Conservation (phyloP, 139 green algal genomes). For the Tetraselmis chui region DNA sequence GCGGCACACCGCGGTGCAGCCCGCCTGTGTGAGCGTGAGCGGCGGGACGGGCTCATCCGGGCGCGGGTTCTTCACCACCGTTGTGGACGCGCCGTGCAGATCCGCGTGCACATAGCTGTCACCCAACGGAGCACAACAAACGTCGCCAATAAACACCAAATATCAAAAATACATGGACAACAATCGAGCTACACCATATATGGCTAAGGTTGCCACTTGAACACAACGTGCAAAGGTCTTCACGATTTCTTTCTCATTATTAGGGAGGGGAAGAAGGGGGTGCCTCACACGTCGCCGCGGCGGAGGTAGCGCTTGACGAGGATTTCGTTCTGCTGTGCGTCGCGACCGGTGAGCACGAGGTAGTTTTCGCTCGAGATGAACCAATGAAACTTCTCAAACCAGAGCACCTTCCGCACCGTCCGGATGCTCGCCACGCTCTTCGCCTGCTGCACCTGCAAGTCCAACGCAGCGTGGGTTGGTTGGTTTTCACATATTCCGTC, state of each 20-base stretch:
- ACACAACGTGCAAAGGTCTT: too few relatives aligned
- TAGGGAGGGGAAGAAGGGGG: too few relatives aligned
- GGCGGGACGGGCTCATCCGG: conserved; percentile 41
- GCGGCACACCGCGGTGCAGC: conserved; percentile 77
- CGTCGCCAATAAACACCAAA: too few relatives aligned
- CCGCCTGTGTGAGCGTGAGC: conserved; percentile 59
- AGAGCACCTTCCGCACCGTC: conserved; percentile 74
- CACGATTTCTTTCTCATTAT: too few relatives aligned
- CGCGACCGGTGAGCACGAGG: conserved; percentile 79
- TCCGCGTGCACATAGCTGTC: conserved; percentile 92
- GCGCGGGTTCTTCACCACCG: conserved; percentile 65
- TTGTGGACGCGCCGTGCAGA: conserved; percentile 85
- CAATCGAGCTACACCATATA: too few relatives aligned
- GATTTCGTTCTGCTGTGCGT: conserved; percentile 95
- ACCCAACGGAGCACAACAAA: too few relatives aligned
- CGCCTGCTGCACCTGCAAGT: too few relatives aligned
- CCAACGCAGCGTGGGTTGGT: too few relatives aligned
- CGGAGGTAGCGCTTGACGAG: conserved; percentile 78
- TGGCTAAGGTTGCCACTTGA: too few relatives aligned
- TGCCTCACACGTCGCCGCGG: background rate
- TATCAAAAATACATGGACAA: too few relatives aligned
- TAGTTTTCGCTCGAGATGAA: conserved; percentile 87
- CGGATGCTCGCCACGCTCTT: conserved; percentile 22
- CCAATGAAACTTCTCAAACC: conserved; percentile 98
- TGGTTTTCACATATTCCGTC: too few relatives aligned